phyloP scores from a whole-genome alignment of 2,329 filamentous ascomycete species.

The Phaeosphaeria sp. region DNA sequence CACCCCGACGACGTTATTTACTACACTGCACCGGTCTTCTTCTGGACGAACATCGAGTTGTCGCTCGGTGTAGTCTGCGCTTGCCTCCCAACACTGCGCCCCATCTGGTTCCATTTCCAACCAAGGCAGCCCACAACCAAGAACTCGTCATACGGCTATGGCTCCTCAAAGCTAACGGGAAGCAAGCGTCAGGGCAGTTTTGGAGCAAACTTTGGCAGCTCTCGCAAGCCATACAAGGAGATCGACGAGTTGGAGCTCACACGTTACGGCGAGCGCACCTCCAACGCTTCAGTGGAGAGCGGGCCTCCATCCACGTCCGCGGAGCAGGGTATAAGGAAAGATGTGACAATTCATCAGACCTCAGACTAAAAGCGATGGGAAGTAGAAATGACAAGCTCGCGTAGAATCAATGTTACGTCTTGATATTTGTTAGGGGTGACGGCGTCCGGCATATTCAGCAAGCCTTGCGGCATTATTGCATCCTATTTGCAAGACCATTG shows the following conservation, averaged over 20 bases:
- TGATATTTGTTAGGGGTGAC: neutral
- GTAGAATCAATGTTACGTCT: neutral
- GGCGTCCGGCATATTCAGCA: neutral
- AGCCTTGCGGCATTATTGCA: neutral
- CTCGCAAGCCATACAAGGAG: slow-evolving; percentile 23
- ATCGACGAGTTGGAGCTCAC: slow-evolving; percentile 32
- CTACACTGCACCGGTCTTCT: slow-evolving; percentile 35
- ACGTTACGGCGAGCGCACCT: slow-evolving; percentile 5
- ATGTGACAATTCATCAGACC: slow-evolving; percentile 22
- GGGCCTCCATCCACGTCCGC: slow-evolving; percentile 1
- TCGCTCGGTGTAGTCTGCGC: slow-evolving; percentile 32
- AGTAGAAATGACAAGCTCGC: neutral
- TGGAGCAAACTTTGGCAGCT: slow-evolving; percentile 9
- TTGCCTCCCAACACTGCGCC: slow-evolving; percentile 33
- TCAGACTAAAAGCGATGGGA: slow-evolving; percentile 3
- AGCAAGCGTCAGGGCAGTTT: slow-evolving; percentile 16
- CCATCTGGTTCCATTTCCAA: slow-evolving; percentile 29
- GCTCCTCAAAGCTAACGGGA: slow-evolving; percentile 18
- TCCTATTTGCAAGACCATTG: neutral
- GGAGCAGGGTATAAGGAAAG: slow-evolving; percentile 17
- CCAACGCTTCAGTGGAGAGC: slow-evolving; percentile 6
- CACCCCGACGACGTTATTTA: slow-evolving; percentile 30
- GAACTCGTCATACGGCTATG: slow-evolving; percentile 15
- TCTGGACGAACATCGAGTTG: slow-evolving; percentile 40
- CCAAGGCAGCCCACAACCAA: slow-evolving; percentile 16